A percentile compares a stretch with the other conserved stretches of the same genome.
Evolutionary conservation across 2,329 filamentous ascomycete genomes (phyloP).

Genomic region (Clonostachys byssicola): DNA sequence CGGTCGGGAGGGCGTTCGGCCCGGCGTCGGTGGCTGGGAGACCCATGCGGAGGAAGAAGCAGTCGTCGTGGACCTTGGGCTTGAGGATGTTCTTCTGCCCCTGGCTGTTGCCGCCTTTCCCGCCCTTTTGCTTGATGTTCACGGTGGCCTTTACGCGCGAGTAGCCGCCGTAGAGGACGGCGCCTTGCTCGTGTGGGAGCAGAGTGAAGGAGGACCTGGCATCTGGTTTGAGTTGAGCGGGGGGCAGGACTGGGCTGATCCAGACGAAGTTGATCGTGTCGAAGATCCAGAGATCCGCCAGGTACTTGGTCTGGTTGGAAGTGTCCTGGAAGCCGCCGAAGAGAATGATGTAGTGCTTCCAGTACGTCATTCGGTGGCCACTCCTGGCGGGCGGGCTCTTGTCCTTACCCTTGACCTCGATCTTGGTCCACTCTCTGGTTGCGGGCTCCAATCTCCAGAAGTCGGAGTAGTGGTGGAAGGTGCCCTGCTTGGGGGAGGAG

Average conservation of each 20-base stretch:
- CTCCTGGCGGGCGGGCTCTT: slow-evolving; percentile 80
- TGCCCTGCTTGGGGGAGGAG: slow-evolving; percentile 92
- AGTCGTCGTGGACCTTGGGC: slow-evolving; percentile 90
- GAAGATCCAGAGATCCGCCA: slow-evolving; percentile 93
- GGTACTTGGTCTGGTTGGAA: slow-evolving; percentile 88
- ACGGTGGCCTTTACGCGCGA: slow-evolving; percentile 78
- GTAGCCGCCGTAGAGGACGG: slow-evolving; percentile 90
- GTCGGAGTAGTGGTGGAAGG: slow-evolving; percentile 98
- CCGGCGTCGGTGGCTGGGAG: slow-evolving; percentile 66
- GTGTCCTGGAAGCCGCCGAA: slow-evolving; percentile 98
- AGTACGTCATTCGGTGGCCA: slow-evolving; percentile 94
- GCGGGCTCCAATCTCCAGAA: slow-evolving; percentile 90
- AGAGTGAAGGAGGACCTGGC: slow-evolving; percentile 88
- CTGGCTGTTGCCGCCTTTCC: slow-evolving; percentile 52
- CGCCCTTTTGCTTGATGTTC: slow-evolving; percentile 50
- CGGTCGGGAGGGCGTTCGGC: slow-evolving; percentile 60
- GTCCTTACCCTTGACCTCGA: slow-evolving; percentile 75
- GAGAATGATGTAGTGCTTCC: slow-evolving; percentile 92
- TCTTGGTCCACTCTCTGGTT: slow-evolving; percentile 82
- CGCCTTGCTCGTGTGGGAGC: slow-evolving; percentile 84
- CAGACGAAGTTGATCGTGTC: slow-evolving; percentile 85
- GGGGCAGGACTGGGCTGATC: slow-evolving; percentile 71
- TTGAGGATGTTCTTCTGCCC: slow-evolving; percentile 71
- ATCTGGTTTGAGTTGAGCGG: slow-evolving; percentile 83
- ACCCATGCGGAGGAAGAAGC: slow-evolving; percentile 83